A percentile compares a stretch with the other conserved stretches of the same genome.
Conservation (phyloP, 2,329 filamentous ascomycete genomes). For the Knoxdaviesia proteae region DNA sequence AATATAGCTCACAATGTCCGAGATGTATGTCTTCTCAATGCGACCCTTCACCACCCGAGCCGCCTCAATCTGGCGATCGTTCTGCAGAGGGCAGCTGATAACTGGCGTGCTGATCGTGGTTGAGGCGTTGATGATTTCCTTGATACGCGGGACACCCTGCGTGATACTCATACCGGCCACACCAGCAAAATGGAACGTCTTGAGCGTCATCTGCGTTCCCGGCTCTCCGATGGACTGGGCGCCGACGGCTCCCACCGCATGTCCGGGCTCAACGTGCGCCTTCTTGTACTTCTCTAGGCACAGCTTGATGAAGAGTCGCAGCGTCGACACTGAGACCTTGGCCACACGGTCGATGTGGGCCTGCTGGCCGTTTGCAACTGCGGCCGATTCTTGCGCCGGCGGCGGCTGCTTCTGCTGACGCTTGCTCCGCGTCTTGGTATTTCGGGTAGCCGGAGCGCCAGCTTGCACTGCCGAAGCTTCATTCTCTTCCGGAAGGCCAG, state of each 20-base stretch:
- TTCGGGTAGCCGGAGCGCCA: slow-evolving; percentile 5
- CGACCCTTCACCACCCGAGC: slow-evolving; percentile 83
- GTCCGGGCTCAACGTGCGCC: slow-evolving; percentile 81
- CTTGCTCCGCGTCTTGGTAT: slow-evolving; percentile 9
- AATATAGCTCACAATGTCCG: slow-evolving; percentile 59
- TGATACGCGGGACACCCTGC: slow-evolving; percentile 97
- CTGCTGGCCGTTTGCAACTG: slow-evolving; percentile 7
- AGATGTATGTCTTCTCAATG: slow-evolving; percentile 84
- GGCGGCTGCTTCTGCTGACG: slow-evolving; percentile 8
- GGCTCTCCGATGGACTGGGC: slow-evolving; percentile 97
- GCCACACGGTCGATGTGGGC: slow-evolving; percentile 48
- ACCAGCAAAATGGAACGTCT: slow-evolving; percentile 99
- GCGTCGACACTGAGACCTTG: slow-evolving; percentile 58
- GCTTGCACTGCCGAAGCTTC: background rate
- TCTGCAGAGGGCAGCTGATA: slow-evolving; percentile 69
- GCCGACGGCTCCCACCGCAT: slow-evolving; percentile 87
- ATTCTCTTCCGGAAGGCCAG: slow-evolving; percentile 22
- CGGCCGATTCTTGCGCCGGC: slow-evolving; percentile 6
- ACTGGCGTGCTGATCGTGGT: slow-evolving; percentile 86
- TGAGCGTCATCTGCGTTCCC: slow-evolving; percentile 96
- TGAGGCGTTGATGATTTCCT: slow-evolving; percentile 98
- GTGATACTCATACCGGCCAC: slow-evolving; percentile 99
- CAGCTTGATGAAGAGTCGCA: slow-evolving; percentile 56
- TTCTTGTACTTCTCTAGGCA: slow-evolving; percentile 81
- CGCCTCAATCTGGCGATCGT: slow-evolving; percentile 51